Base-by-base conservation (phyloP, 2,329 filamentous ascomycete genomes). In the Ceratocystis cubensis region DNA sequence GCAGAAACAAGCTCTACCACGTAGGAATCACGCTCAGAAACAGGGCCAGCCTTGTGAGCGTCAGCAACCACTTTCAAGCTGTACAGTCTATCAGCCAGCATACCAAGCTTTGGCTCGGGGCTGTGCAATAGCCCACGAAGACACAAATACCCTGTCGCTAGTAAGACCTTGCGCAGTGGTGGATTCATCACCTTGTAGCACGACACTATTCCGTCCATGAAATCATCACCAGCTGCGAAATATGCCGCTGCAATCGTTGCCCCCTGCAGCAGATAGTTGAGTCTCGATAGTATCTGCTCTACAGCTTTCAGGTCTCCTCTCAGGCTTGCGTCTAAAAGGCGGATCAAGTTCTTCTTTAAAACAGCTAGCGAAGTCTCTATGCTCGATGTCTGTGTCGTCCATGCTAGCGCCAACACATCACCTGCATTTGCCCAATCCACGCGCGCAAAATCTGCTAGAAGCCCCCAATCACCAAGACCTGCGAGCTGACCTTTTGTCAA, bases 171-270 rank as follows among this genome's bases (percentile, higher is more conserved):
- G 67, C 86, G 83, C 56, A 91, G 71, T 0, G 81, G 80, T 20
- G 82, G 81, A 66, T 86, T 83, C 74, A 84, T 85, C 67, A 86
- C 81, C 62, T 78, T 80, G 74, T 87, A 92, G 69, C 85, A 85
- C 63, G 78, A 77, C 46, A 84, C 78, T 13, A 96, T 79, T 0
- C 88, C 84, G 73, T 96, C 93, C 22, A 96, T 75, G 71, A 94
- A 93, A 75, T 96, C 93, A 63, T 88, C 91, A 0, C 93, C 93
- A 0, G 88, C 88, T 71, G 96, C 82, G 71, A 96, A 86, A 70
- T 89, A 78, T 1, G 78, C 76, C 22, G 82, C 82, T 0, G 79
- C 77, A 22, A 80, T 77, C 0, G 84, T 78, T 4, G 86, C 89
- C 5, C 78, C 79, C 70, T 84, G 80, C 4, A 91, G 76, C 3